These are phyloP conservation scores for Sclerotinia glacialis DNA, from an alignment of 2,329 filamentous ascomycete genomes.

Conservation along the genomic window DNA sequence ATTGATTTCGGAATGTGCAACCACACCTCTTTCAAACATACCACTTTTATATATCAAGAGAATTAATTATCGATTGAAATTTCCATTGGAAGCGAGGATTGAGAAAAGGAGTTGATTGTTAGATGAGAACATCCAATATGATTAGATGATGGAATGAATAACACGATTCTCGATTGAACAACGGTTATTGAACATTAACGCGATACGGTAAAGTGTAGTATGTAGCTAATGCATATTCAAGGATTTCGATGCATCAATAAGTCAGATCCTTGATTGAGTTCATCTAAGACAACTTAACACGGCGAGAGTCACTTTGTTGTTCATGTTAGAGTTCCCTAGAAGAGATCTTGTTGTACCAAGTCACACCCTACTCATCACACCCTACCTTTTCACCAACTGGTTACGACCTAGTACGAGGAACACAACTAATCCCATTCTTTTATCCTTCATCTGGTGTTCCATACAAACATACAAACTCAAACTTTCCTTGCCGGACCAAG, in stretches of 20 bases:
- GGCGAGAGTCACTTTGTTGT: neutral
- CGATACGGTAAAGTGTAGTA: neutral
- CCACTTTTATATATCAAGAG: neutral
- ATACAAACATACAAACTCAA: conserved; percentile 1
- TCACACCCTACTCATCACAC: conserved; percentile 7
- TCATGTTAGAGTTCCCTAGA: neutral
- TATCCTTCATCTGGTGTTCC: neutral
- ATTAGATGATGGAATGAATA: neutral
- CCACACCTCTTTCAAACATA: neutral
- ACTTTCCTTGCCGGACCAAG: conserved; percentile 1
- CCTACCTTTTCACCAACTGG: neutral
- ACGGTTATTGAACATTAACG: neutral
- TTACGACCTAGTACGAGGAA: conserved; percentile 1
- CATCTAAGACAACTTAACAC: conserved; percentile 3
- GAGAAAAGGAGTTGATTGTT: neutral
- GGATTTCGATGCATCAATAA: conserved; percentile 5
- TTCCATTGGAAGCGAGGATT: neutral
- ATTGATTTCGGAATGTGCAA: neutral
- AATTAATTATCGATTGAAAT: neutral
- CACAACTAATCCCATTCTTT: neutral
- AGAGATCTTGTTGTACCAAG: neutral
- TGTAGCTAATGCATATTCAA: conserved; percentile 6
- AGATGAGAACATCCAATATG: neutral
- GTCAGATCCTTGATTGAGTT: neutral
- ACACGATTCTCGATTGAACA: neutral